These are phyloP conservation scores for Leccinum boreale DNA, from an alignment of 768 basidiomycete species.

Conservation along the genomic window DNA sequence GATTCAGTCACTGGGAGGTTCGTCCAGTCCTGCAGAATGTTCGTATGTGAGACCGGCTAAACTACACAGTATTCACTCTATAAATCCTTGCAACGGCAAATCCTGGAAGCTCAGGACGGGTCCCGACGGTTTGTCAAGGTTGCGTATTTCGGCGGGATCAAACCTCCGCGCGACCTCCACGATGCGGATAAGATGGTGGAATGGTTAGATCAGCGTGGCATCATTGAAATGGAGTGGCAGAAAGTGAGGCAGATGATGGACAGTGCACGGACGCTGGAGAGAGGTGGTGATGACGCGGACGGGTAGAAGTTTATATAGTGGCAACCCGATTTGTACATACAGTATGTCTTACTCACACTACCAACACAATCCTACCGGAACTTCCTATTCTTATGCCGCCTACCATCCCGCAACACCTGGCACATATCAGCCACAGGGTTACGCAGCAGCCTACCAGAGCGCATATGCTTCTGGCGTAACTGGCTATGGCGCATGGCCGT, in stretches of 20 bases:
- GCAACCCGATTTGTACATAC: neutral
- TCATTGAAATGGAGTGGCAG: conserved; percentile 69
- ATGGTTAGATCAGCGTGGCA: conserved; percentile 69
- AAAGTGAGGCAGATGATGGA: conserved; percentile 74
- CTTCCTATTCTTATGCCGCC: conserved; percentile 64
- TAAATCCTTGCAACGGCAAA: conserved; percentile 51
- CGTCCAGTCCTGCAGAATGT: conserved; percentile 16
- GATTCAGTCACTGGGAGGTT: conserved; percentile 84
- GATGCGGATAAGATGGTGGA: conserved; percentile 81
- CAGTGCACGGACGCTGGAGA: conserved; percentile 62
- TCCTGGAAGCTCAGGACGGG: conserved; percentile 48
- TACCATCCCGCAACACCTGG: conserved; percentile 50
- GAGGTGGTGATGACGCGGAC: conserved; percentile 29
- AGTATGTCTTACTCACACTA: conserved; percentile 36
- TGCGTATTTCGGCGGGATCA: conserved; percentile 48
- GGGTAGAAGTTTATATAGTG: neutral
- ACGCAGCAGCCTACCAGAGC: conserved; percentile 41
- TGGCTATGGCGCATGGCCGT: conserved; percentile 68
- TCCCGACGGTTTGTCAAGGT: conserved; percentile 54
- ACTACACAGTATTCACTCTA: conserved; percentile 61
- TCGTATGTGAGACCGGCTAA: conserved; percentile 3
- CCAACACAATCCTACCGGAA: conserved; percentile 39
- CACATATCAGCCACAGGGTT: conserved; percentile 47
- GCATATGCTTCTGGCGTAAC: conserved; percentile 64
- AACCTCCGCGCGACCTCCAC: conserved; percentile 62